Percentiles rank a stretch among this genome's conserved stretches.
Conservation (phyloP, 2,329 filamentous ascomycete genomes). For the Penicillium sp. region DNA sequence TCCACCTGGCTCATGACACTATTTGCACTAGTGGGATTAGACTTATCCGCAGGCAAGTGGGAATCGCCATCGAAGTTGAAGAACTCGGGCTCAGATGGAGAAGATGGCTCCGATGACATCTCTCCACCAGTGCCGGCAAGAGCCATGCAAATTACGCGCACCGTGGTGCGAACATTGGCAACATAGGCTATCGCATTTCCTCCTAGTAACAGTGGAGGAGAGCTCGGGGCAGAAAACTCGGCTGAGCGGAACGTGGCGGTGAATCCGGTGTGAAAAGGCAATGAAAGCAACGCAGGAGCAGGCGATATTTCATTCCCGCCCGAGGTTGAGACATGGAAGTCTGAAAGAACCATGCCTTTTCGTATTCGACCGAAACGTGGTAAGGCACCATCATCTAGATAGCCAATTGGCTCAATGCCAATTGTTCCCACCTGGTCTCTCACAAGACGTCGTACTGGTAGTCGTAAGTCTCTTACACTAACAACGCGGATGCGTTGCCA, state of each 20-base stretch:
- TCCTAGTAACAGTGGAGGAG: slow-evolving; percentile 58
- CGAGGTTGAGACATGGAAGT: slow-evolving; percentile 58
- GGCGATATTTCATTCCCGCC: slow-evolving; percentile 22
- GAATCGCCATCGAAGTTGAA: slow-evolving; percentile 47
- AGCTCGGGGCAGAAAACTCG: slow-evolving; percentile 48
- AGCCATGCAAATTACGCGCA: slow-evolving; percentile 66
- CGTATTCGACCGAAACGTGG: slow-evolving; percentile 48
- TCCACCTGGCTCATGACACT: not conserved
- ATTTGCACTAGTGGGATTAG: not conserved
- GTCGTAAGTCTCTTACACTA: slow-evolving; percentile 82
- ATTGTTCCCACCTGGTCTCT: slow-evolving; percentile 88
- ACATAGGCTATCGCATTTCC: slow-evolving; percentile 73
- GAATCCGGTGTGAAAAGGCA: slow-evolving; percentile 62
- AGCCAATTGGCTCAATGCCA: slow-evolving; percentile 60
- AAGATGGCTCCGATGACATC: slow-evolving; percentile 26
- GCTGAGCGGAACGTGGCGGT: slow-evolving; percentile 69
- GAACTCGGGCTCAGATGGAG: slow-evolving; percentile 41
- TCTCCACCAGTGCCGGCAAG: slow-evolving; percentile 33
- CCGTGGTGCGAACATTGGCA: slow-evolving; percentile 80
- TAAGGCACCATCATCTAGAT: slow-evolving; percentile 21
- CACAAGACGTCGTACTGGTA: slow-evolving; percentile 75
- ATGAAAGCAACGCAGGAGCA: slow-evolving; percentile 16
- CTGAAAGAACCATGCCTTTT: slow-evolving; percentile 82
- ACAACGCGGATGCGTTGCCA: slow-evolving; percentile 82
- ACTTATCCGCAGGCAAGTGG: slow-evolving; percentile 13